phyloP scores from a whole-genome alignment of 495 filamentous ascomycete species.

The Penicillium daleae region DNA sequence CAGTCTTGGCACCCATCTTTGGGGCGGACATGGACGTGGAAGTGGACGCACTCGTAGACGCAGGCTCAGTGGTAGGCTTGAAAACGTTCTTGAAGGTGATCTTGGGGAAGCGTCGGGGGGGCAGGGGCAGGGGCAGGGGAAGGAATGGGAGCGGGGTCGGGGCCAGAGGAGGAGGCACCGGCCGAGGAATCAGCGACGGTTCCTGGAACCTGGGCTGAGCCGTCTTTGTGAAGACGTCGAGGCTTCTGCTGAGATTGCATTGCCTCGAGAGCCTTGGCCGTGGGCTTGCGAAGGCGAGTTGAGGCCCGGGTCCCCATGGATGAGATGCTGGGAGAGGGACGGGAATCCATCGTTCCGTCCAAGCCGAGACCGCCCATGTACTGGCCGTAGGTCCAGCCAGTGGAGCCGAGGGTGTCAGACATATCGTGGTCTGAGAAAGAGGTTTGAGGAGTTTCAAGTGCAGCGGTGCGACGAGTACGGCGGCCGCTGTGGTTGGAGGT shows the following conservation, averaged over 20 bases:
- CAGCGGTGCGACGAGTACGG: constrained; percentile 19
- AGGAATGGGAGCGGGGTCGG: background rate
- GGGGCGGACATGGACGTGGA: background rate
- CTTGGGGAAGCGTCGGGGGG: constrained; percentile 2
- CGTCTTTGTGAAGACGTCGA: constrained; percentile 18
- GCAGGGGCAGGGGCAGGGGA: background rate
- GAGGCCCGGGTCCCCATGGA: constrained; percentile 39
- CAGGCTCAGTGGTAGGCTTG: background rate
- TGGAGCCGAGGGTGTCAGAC: constrained; percentile 15
- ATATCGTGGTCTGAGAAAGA: constrained; percentile 20
- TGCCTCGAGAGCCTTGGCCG: constrained; percentile 44
- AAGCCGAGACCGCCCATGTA: constrained; percentile 30
- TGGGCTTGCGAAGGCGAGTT: constrained; percentile 43
- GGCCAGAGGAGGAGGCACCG: background rate
- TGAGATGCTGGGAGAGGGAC: constrained; percentile 33
- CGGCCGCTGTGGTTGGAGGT: constrained; percentile 21
- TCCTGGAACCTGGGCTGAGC: constrained; percentile 14
- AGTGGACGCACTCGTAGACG: background rate
- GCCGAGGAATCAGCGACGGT: background rate
- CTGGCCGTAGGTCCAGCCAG: constrained; percentile 23
- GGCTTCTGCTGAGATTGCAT: constrained; percentile 33
- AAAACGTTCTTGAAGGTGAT: constrained; percentile 6
- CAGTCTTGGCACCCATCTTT: background rate
- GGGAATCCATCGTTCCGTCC: constrained; percentile 32
- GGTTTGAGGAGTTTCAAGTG: constrained; percentile 19